Evolutionary conservation across 192 early-diverging fungal genomes (phyloP).

Genomic region (Diversispora eburnea): DNA sequence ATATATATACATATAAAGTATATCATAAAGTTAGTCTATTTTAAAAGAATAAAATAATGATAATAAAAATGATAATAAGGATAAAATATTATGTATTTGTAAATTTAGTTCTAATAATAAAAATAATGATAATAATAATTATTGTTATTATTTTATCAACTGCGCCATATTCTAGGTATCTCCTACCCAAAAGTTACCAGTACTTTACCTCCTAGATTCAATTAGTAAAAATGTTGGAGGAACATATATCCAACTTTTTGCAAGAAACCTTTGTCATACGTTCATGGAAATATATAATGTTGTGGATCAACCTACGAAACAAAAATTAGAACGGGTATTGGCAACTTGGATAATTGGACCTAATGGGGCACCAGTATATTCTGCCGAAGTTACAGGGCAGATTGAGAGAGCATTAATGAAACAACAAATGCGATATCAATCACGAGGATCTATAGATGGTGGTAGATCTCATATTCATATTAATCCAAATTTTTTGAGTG

Average conservation of each 20-base stretch:
- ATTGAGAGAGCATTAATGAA: constrained; percentile 51
- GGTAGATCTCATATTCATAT: constrained; percentile 46
- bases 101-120: no score
- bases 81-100: neutral
- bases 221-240: constrained; percentile 93
- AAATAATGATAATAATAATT: no score
- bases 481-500: constrained; percentile 57
- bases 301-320: constrained; percentile 61
- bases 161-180: constrained; percentile 51
- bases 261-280: constrained; percentile 62
- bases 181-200: constrained; percentile 77
- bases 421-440: constrained; percentile 34
- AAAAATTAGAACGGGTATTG: constrained; percentile 72
- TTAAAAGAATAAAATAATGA: no score
- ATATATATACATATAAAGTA: no score
- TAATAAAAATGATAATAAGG: neutral
- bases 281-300: constrained; percentile 75
- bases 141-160: no score
- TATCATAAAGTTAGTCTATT: no score
- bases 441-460: constrained; percentile 28
- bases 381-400: constrained; percentile 45
- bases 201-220: constrained; percentile 91
- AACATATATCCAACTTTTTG: constrained; percentile 69
- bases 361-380: constrained; percentile 57
- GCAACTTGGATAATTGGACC: constrained; percentile 79